Conservation (phyloP, 768 basidiomycete species). For the Kwoniella mangroviensis region DNA sequence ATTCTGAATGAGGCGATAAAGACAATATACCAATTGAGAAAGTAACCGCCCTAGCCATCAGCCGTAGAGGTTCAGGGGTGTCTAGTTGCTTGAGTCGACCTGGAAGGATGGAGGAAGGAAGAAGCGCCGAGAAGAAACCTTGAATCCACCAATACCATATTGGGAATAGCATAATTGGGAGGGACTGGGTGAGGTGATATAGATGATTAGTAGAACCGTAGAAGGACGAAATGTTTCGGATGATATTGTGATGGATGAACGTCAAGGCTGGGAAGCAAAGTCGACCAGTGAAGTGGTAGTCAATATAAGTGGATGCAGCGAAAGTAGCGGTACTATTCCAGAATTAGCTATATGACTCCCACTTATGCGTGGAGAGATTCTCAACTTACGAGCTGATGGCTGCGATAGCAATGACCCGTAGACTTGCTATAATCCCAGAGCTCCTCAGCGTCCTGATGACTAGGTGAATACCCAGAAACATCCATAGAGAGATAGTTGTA, state of each 20-base stretch:
- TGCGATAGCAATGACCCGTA: neutral
- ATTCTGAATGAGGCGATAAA: slow-evolving; percentile 89
- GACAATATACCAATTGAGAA: slow-evolving; percentile 78
- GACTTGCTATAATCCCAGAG: slow-evolving; percentile 7
- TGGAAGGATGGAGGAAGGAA: slow-evolving; percentile 26
- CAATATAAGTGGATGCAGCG: slow-evolving; percentile 60
- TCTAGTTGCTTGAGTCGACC: slow-evolving; percentile 24
- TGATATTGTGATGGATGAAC: slow-evolving; percentile 81
- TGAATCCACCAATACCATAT: slow-evolving; percentile 61
- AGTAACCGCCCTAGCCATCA: slow-evolving; percentile 62
- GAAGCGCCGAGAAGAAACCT: slow-evolving; percentile 35
- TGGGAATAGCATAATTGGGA: slow-evolving; percentile 83
- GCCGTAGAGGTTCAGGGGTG: slow-evolving; percentile 27
- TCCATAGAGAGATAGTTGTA: slow-evolving; percentile 86
- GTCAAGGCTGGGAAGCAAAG: slow-evolving; percentile 76
- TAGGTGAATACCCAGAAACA: slow-evolving; percentile 68
- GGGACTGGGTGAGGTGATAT: slow-evolving; percentile 82
- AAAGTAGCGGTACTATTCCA: slow-evolving; percentile 36
- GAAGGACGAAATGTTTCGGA: slow-evolving; percentile 79
- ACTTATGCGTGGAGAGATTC: neutral
- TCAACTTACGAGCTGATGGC: slow-evolving; percentile 10
- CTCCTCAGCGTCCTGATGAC: slow-evolving; percentile 44
- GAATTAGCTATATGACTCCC: neutral
- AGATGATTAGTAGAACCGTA: slow-evolving; percentile 87
- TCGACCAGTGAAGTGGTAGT: slow-evolving; percentile 63